Evolutionary conservation across 768 basidiomycete species (phyloP), one percentile per base, ranked within the genome.

Genomic region (Kwoniella dendrophila): DNA sequence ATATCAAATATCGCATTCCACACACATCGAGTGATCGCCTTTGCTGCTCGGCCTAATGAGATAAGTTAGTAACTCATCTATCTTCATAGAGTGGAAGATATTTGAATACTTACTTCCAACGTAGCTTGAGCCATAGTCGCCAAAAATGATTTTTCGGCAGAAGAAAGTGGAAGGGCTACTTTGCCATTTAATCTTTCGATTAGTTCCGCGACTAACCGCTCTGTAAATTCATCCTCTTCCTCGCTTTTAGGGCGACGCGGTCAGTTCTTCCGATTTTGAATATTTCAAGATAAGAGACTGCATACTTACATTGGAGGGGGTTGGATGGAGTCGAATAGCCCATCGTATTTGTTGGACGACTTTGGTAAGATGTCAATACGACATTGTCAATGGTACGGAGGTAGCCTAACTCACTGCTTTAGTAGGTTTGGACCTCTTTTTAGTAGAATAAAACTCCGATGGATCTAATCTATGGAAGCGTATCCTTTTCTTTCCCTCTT

Each of bases 1-100:
- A 90, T 58, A 93, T 88, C 33, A 97, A 84, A 80, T 94, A 99
- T 45, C 95, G 88, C 47, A 96, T 82, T 1, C 95, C 96, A 75
- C 93, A 94, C 1, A 90, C 81, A 79, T 99, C 95, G 26, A 97
- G 81, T 0, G 94, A 87, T n/a, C 93, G 86, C 1, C 87, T 85
- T 75, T 94, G 92, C 68, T 92, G 89, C 49, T 97, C 90, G 34
- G 91, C 87, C 92, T 96, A 67, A 29, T 7, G 4, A 11, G 12
- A 4, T 18, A 24, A 24, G 22, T 45, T 11, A 29, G 36, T 18
- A 22, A 30, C 10, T 26, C 24, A 7, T 20, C 12, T 12, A 12
- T 26, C 48, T 30, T 20, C 20, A 30, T 8, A 11, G 20, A 12
- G 32, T n/a, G 34, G 33, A 3, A 5, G 8, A 30, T 30, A 52